These are phyloP conservation scores for Wickerhamiella pararugosa DNA, from an alignment of 1,139 yeast species.

Conservation along the genomic window DNA sequence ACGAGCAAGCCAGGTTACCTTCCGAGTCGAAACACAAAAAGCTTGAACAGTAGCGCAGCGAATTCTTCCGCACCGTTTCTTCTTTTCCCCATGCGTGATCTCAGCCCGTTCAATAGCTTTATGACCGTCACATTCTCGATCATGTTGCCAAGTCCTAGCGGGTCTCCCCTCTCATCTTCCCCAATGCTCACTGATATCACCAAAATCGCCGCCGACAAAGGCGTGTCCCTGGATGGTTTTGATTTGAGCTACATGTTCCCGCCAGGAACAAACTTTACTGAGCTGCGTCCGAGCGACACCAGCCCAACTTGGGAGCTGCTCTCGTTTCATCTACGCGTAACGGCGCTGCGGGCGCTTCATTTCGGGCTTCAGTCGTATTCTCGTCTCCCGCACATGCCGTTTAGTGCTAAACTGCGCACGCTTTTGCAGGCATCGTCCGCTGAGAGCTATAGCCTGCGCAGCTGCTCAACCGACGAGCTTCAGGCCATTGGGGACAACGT, in stretches of 20 bases:
- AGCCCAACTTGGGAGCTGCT: constrained; percentile 4
- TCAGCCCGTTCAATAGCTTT: too few relatives aligned
- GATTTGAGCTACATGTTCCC: constrained; percentile 7
- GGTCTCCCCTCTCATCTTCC: too few relatives aligned
- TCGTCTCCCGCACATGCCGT: constrained; percentile 1
- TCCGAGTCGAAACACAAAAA: too few relatives aligned
- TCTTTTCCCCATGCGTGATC: too few relatives aligned
- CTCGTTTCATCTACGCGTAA: constrained; percentile 5
- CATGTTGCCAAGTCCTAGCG: too few relatives aligned
- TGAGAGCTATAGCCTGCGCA: constrained; percentile 4
- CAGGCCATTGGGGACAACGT: background rate
- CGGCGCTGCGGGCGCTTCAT: background rate
- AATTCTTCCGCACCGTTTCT: too few relatives aligned
- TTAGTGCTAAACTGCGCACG: background rate
- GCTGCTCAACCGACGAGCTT: constrained; percentile 1
- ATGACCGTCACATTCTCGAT: too few relatives aligned
- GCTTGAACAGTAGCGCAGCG: too few relatives aligned
- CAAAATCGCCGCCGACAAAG: constrained; percentile 2
- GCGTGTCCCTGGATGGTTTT: constrained; percentile 6
- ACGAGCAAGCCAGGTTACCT: too few relatives aligned
- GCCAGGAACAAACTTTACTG: constrained; percentile 7
- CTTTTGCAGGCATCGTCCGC: background rate
- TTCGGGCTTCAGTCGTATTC: background rate
- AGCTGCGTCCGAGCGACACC: constrained; percentile 2
- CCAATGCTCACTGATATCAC: too few relatives aligned